phyloP scores from a whole-genome alignment of 129 eudicot genomes.

The Escallonia herrerae region DNA sequence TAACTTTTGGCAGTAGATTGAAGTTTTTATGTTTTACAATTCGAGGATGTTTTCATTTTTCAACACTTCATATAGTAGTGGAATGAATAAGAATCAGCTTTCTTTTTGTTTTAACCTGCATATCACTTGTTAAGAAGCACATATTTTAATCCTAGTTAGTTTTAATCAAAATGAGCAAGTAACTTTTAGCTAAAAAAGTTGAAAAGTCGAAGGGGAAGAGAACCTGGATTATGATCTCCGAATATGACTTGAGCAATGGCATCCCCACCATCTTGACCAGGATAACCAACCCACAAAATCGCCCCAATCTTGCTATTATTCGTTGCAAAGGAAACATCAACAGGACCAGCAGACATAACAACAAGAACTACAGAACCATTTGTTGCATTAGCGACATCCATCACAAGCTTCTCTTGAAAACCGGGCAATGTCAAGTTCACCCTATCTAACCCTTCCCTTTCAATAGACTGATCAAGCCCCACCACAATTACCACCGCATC shows the following conservation, averaged over 20 bases:
- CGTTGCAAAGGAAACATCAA: conserved; percentile 34
- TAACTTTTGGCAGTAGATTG: no score
- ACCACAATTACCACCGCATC: conserved; percentile 34
- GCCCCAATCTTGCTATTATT: conserved; percentile 25
- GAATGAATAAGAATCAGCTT: no score
- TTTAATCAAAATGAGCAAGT: no score
- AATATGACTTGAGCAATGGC: conserved; percentile 42
- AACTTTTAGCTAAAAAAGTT: no score
- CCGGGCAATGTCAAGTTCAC: conserved; percentile 33
- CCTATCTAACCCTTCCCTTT: conserved; percentile 28
- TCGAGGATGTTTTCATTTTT: no score
- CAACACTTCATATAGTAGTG: no score
- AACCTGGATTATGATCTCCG: conserved; percentile 42
- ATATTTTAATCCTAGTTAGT: no score
- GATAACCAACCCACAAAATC: conserved; percentile 51
- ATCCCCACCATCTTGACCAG: conserved; percentile 48
- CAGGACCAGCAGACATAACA: conserved; percentile 35
- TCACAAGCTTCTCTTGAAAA: conserved; percentile 27
- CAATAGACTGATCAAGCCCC: conserved; percentile 34
- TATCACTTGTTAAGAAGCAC: no score
- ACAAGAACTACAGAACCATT: conserved; percentile 33
- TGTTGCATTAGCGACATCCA: conserved; percentile 23
- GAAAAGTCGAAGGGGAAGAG: not conserved
- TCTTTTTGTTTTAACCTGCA: no score
- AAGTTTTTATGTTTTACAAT: no score